Base-by-base conservation (phyloP, 257 asterid genomes). In the Penstemon eatonii region DNA sequence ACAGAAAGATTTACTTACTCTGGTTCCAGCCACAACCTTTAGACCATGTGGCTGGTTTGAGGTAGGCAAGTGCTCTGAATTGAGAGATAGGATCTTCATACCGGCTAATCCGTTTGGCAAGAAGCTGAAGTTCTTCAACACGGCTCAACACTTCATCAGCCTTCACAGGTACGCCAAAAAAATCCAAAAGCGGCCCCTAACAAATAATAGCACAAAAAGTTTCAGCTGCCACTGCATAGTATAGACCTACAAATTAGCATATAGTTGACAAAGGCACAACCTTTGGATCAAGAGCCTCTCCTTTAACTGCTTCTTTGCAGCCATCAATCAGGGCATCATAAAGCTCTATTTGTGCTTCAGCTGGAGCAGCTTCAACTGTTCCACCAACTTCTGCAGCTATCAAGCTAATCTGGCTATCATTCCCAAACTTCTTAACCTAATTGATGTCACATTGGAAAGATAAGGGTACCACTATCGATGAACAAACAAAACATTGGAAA, bases 21-120 rank as follows among this genome's bases (percentile, higher is more conserved):
- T 87, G 99, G 74, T 91, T 94, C 99, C 99, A 94, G 72, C 99
- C 98, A 87, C 99, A 94, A 47, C 99, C 99, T 81, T 91, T 94
- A 59, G 99, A 91, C 99, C 99, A 94, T 0, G 97, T 85, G 64
- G 98, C 87, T 61, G 96, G 96, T 76, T 89, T 94, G 68, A 89
- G 96, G 77, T 79, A 91, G 60, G 87, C 83, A 64, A 94, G 81
- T 43, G 96, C 86, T 78, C 95, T 79, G 80, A 91, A 94, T 76
- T 94, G 99, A 60, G 89, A 79, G 37, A 94, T 45, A 52, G 99
- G 99, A 76, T 91, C 96, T 63, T 79, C 92, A 70, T 94, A 91
- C 50, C 95, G 87, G 70, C 81, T 78, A 77, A 94, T 87, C 74
- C 99, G 92, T 81, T 91, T 94, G 65, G 95, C 95, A 79, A 94